Evolutionary conservation across 352 stramenopile genomes (phyloP).

Genomic region (Globisporangium megalacanthum): DNA sequence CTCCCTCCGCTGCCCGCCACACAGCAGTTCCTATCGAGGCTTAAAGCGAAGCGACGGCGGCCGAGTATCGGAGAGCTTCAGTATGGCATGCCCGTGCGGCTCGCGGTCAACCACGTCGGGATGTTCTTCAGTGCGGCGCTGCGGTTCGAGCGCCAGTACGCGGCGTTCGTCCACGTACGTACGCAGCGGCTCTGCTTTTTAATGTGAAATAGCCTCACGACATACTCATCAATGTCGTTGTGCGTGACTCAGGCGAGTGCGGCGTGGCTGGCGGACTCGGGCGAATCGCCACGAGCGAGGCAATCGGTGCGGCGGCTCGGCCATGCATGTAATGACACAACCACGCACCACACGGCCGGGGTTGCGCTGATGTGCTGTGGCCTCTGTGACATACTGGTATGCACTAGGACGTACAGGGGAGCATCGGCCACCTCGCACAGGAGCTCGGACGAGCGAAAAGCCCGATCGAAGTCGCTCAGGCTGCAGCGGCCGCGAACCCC

Average conservation of each 20-base stretch:
- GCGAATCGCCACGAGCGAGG: not conserved
- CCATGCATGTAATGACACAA: too few relatives aligned
- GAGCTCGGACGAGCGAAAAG: not conserved
- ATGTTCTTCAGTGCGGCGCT: constrained; percentile 47
- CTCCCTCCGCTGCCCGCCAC: constrained; percentile 43
- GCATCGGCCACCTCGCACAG: not conserved
- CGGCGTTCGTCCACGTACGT: constrained; percentile 47
- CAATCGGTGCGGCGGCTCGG: too few relatives aligned
- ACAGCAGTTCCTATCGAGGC: constrained; percentile 45
- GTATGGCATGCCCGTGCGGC: constrained; percentile 43
- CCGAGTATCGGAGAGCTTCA: constrained; percentile 37
- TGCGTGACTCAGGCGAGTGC: not conserved
- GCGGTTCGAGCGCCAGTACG: constrained; percentile 48
- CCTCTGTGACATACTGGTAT: not conserved
- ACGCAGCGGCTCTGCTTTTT: not conserved
- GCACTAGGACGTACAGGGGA: not conserved
- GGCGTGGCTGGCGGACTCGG: constrained; percentile 6
- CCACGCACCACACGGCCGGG: too few relatives aligned
- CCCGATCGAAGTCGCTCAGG: not conserved
- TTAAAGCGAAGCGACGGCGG: constrained; percentile 50
- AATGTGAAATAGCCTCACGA: too few relatives aligned
- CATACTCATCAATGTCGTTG: too few relatives aligned
- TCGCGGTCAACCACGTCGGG: constrained; percentile 52
- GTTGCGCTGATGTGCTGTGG: too few relatives aligned
- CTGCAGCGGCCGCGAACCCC: not conserved